Base-by-base conservation (phyloP, 768 basidiomycete species). In the Asterophora parasitica region DNA sequence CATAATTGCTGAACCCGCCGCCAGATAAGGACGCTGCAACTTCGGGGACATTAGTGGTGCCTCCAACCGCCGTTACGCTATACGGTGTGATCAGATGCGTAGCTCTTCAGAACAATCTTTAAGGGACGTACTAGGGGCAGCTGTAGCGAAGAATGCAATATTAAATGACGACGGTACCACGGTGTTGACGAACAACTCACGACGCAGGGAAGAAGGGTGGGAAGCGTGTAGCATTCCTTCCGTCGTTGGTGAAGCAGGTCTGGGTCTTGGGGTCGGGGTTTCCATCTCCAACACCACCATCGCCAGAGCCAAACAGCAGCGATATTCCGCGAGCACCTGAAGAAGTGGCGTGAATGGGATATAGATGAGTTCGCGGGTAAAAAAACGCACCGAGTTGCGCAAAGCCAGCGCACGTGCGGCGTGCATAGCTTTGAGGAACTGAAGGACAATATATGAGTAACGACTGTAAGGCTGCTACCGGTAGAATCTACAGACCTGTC, bases 1-100 rank as follows among this genome's bases (percentile, higher is more conserved):
- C 83, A 44, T 79, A 78, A 52, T 83, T 70, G 59, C 83, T 85
- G 67, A 88, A 89, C 2, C 86, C 85, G 30, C 86, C 86, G 1
- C 84, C 83, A 11, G 83, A 85, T 67, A 86, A 83, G 52, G 64
- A 67, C 0, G 73, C 76, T 0, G 78, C 79, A 11, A 70, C 70
- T 61, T 89, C 86, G 0, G 83, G 85, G 42, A 84, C 64, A 33
- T 65, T 51, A 17, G 62, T 63, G 1, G 86, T n/a, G n/a, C n/a
- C n/a, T n/a, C n/a, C n/a, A n/a, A n/a, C n/a, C n/a, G n/a, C n/a
- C n/a, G n/a, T n/a, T 15, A 87, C 82, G 52, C 85, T 88, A 43
- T 15, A 10, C 16, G 34, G 33, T 17, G 38, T 23, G 17, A n/a
- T 42, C 17, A 47, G 37, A 30, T 51, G 19, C 11, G 28, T 23